Base-by-base conservation (phyloP, 2,329 filamentous ascomycete genomes). In the Graphium sp. region DNA sequence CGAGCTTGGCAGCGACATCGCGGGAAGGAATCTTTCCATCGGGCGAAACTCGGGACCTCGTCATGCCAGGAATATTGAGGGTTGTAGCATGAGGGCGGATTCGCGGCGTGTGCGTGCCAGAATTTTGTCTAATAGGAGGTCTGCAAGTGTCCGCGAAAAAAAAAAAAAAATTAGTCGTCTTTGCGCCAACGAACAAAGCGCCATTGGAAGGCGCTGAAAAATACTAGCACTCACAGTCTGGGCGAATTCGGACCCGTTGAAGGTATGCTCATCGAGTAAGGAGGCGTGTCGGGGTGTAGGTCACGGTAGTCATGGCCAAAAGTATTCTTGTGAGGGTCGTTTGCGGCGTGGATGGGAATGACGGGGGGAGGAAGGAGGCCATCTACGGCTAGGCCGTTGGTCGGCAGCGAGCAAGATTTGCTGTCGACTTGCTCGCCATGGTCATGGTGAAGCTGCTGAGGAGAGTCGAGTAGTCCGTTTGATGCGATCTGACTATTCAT, bases 11-110 rank as follows among this genome's bases (percentile, higher is more conserved):
- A 28, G 85, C 89, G 28, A 98, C 80, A 64, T 98, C 89, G 45
- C 87, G 70, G 46, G 87, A 75, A 31, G 89, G 78, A 41, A 98
- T 98, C 43, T 82, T 74, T 39, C 89, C 89, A 51, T 98, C 89
- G 7, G 89, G 89, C 2, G 89, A 98, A 27, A 92, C 83, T 46
- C 83, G 83, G 34, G 87, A 95, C 45, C 84, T 79, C 34, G 89
- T 98, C 61, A 98, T 74, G 39, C 89, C 89, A 32, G 89, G 89
- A 34, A 98, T 94, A 50, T 93, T 92, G 43, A 95, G 74, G 10
- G 89, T 94, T 11, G 89, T 95, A 7, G 89, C 84, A 51, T 91
- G 83, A 14, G 75, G 67, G 38, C 77, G 72, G 27, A 83, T 66
- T 37, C 79, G 66, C 17, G 85, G 84, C 5, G 85, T 92, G 16